These are phyloP conservation scores for Malassezia pachydermatis DNA, from an alignment of 1,284 basidiomycete species.

Conservation along the genomic window DNA sequence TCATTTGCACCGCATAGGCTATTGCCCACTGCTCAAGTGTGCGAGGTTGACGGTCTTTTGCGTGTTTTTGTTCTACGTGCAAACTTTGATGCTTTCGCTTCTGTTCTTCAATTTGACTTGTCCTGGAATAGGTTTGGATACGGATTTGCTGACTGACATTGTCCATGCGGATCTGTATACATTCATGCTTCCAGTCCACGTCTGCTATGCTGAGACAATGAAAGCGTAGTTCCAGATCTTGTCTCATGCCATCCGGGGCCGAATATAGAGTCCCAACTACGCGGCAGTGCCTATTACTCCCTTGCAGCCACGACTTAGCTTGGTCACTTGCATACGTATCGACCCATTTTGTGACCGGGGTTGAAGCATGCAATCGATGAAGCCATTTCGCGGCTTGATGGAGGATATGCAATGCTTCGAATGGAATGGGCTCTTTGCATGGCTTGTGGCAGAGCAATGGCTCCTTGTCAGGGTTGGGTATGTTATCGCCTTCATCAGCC, in stretches of 20 bases:
- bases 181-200: background rate
- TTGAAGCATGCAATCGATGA: slow-evolving; percentile 12
- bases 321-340: background rate
- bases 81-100: too few species aligned
- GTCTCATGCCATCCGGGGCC: background rate
- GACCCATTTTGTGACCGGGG: slow-evolving; percentile 4
- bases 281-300: background rate
- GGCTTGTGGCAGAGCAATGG: too few species aligned
- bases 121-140: too few species aligned
- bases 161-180: slow-evolving; percentile 1
- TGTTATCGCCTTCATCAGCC: too few species aligned
- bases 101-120: too few species aligned
- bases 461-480: background rate
- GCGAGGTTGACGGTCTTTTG: too few species aligned
- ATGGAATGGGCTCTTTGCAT: background rate
- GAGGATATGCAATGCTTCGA: background rate
- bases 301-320: background rate
- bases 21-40: too few species aligned
- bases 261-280: slow-evolving; percentile 4
- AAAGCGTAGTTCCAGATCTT: slow-evolving; percentile 3
- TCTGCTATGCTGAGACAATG: background rate
- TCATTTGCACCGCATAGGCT: background rate
- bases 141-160: too few species aligned
- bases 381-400: slow-evolving; percentile 8
- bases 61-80: too few species aligned